phyloP scores from a whole-genome alignment of 257 asterid genomes.

The Rhazya stricta region DNA sequence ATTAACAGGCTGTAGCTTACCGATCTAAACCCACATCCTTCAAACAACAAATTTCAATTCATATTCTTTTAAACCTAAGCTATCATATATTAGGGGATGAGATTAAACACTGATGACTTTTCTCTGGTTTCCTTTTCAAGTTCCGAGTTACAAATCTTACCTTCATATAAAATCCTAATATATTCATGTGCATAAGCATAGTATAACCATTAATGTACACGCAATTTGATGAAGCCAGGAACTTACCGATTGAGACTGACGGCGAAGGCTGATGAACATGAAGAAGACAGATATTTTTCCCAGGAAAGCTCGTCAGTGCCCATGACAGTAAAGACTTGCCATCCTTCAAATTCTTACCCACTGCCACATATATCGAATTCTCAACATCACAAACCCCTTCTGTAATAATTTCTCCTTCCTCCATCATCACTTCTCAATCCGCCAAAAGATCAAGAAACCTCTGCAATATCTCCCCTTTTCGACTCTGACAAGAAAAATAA shows the following conservation, averaged over 20 bases:
- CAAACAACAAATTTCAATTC: background rate
- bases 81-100: background rate
- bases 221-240: background rate
- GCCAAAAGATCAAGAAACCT: background rate
- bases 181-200: background rate
- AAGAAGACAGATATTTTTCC: slow-evolving; percentile 49
- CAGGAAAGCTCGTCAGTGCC: slow-evolving; percentile 51
- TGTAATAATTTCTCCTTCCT: slow-evolving; percentile 39
- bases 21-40: background rate
- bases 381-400: slow-evolving; percentile 34
- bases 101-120: background rate
- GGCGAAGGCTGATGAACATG: slow-evolving; percentile 73
- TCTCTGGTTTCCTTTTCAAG: background rate
- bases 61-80: background rate
- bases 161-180: background rate
- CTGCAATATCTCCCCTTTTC: background rate
- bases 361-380: slow-evolving; percentile 56
- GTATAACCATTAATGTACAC: background rate
- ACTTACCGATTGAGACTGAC: slow-evolving; percentile 47
- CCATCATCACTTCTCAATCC: slow-evolving; percentile 30
- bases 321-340: slow-evolving; percentile 61
- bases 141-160: background rate
- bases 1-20: background rate
- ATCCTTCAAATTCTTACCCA: slow-evolving; percentile 61
- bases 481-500: background rate